phyloP scores from a whole-genome alignment of 768 basidiomycete species.

The Coprinopsis sp. region DNA sequence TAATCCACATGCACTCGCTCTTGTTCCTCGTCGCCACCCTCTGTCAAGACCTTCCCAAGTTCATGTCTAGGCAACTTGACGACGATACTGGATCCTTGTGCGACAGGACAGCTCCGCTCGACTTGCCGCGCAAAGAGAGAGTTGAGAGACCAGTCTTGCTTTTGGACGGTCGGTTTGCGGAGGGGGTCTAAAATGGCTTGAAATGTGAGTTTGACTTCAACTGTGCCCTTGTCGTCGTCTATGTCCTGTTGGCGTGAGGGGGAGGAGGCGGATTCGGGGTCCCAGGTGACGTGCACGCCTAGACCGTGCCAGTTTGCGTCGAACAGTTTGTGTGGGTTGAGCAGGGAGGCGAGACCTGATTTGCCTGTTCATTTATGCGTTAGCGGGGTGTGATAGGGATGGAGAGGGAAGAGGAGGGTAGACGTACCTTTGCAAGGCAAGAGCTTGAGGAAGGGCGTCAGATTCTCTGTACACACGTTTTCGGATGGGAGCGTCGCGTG shows the following conservation, averaged over 20 bases:
- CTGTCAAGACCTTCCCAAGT: too few species aligned
- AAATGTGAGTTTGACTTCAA: conserved; percentile 63
- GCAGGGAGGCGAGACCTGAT: conserved; percentile 76
- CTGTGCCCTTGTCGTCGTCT: conserved; percentile 43
- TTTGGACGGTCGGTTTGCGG: conserved; percentile 42
- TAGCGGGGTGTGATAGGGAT: too few species aligned
- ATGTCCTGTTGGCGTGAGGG: too few species aligned
- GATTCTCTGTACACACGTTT: conserved; percentile 94
- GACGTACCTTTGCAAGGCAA: conserved; percentile 89
- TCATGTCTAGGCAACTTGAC: conserved; percentile 43
- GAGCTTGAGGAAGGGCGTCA: conserved; percentile 93
- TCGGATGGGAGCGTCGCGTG: conserved; percentile 80
- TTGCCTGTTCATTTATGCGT: too few species aligned
- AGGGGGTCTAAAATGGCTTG: conserved; percentile 82
- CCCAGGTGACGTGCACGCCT: conserved; percentile 70
- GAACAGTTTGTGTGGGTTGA: conserved; percentile 84
- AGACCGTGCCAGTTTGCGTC: conserved; percentile 92
- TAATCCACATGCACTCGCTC: too few species aligned
- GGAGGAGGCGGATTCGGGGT: too few species aligned
- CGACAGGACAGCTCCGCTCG: too few species aligned
- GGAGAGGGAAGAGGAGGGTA: conserved; percentile 77
- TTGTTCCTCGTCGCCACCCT: too few species aligned
- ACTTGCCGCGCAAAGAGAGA: background rate
- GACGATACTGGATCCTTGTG: conserved; percentile 33
- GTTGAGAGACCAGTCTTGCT: conserved; percentile 43